Evolutionary conservation across 2,329 filamentous ascomycete genomes (phyloP), one percentile per base, ranked within the genome.

Genomic region (Aspergillus fumigatus): DNA sequence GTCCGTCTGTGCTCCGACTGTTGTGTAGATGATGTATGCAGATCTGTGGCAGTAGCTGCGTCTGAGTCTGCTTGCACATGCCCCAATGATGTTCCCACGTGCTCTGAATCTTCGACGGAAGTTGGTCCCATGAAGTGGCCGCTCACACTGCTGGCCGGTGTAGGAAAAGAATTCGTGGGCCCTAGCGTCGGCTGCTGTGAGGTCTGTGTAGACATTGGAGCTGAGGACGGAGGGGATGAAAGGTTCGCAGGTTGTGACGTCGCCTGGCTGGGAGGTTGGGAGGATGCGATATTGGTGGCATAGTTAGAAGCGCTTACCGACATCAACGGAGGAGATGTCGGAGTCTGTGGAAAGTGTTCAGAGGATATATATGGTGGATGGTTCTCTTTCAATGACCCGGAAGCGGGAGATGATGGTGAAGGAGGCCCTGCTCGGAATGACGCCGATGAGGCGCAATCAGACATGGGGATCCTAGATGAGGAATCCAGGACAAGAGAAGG

Each of bases 321-420:
- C 77, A 80, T 80, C 72, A 77, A 79, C 71, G 74, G 73, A 75
- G 75, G 72, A 59, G 75, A 77, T 67, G 70, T 75, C 61, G 72
- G 72, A 40, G 72, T 73, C 57, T 73, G 71, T 38, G 72, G 72
- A 32, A 67, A 68, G 54, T 70, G 67, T 56, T 69, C 71, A 62
- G 65, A 69, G 52, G 69, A 64, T 60, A 65, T 58, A 52, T 60
- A 61, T 25, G 66, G 64, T 51, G 63, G 63, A 51, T 54, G 61
- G 57, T 61, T 69, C 63, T 70, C 70, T 67, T 77, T 77, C 50
- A 72, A 60, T 63, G 67, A 69, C 52, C 68, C 73, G 56, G 69
- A 65, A 56, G 74, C 68, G 56, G 75, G 73, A 63, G 76, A 78
- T 21, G 74, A 71, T 58, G 76, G 75, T 56, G 76, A 78, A 60